A percentile compares a stretch with the other conserved stretches of the same genome.
Evolutionary conservation across 225 moss, liverwort and hornwort genomes (phyloP).

Genomic region (Climacium dendroides): DNA sequence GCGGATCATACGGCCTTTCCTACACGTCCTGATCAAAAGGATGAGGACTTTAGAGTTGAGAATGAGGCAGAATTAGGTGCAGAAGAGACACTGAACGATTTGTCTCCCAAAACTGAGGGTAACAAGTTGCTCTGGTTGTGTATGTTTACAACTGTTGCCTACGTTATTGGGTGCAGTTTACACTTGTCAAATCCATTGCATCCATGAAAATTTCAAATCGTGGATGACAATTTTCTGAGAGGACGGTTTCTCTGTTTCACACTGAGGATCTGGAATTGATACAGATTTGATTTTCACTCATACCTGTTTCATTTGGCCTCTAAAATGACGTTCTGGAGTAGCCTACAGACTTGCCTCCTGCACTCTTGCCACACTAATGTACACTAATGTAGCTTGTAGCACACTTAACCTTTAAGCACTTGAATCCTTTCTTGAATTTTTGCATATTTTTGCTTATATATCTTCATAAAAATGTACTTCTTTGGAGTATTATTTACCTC

Average conservation of each 20-base stretch:
- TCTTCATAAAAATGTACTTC: too few relatives aligned
- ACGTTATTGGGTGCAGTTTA: conserved; percentile 73
- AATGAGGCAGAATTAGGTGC: background rate
- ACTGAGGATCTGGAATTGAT: background rate
- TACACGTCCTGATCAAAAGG: background rate
- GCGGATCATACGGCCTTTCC: conserved; percentile 14
- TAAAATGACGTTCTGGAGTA: background rate
- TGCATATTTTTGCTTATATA: background rate
- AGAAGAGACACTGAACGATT: background rate
- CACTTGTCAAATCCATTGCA: conserved; percentile 83
- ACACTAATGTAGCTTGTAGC: background rate
- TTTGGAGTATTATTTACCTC: background rate
- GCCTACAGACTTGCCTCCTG: background rate
- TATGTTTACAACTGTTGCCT: conserved; percentile 70
- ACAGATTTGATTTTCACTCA: background rate
- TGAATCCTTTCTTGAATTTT: background rate
- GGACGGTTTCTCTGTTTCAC: background rate
- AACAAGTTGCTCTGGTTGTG: conserved; percentile 75
- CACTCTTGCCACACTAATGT: background rate
- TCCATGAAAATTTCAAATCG: conserved; percentile 23
- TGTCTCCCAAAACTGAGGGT: conserved; percentile 21
- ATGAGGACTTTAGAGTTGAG: conserved; percentile 2
- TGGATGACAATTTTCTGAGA: conserved; percentile 4
- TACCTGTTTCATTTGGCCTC: background rate
- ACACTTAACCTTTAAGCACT: background rate